Conservation (phyloP, 2,329 filamentous ascomycete genomes). For the Paecilomyces sp. region DNA sequence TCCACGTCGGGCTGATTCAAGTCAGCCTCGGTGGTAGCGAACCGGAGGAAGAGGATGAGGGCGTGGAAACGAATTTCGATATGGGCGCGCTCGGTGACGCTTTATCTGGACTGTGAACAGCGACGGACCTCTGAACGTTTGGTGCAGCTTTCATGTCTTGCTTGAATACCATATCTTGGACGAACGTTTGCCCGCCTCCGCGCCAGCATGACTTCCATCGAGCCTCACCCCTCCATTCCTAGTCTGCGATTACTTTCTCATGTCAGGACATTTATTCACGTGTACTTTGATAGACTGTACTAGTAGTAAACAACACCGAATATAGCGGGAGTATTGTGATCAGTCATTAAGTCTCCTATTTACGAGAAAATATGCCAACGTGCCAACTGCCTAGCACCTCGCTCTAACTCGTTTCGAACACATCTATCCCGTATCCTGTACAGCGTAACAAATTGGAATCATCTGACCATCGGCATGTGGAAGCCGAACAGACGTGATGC, state of each 20-base stretch:
- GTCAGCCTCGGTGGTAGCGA: slow-evolving; percentile 1
- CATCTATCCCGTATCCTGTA: background rate
- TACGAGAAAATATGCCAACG: background rate
- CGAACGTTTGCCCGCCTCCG: background rate
- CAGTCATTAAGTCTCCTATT: background rate
- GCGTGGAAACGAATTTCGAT: slow-evolving; percentile 1
- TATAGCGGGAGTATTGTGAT: background rate
- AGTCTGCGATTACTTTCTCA: no score
- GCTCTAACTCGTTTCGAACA: background rate
- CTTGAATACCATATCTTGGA: background rate
- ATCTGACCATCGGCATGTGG: background rate
- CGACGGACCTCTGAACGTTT: background rate
- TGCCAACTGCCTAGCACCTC: background rate
- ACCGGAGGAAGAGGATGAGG: slow-evolving; percentile 1
- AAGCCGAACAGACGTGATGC: background rate
- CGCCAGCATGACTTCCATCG: no score
- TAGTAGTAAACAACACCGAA: background rate
- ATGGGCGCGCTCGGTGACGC: background rate
- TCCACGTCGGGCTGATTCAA: slow-evolving; percentile 19
- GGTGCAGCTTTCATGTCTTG: background rate
- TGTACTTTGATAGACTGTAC: background rate
- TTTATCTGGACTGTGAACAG: background rate
- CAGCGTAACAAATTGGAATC: background rate
- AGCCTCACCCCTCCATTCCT: background rate
- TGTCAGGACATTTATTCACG: background rate